Evolutionary conservation across 257 asterid species (phyloP).

Genomic region (Eustoma russellianum): DNA sequence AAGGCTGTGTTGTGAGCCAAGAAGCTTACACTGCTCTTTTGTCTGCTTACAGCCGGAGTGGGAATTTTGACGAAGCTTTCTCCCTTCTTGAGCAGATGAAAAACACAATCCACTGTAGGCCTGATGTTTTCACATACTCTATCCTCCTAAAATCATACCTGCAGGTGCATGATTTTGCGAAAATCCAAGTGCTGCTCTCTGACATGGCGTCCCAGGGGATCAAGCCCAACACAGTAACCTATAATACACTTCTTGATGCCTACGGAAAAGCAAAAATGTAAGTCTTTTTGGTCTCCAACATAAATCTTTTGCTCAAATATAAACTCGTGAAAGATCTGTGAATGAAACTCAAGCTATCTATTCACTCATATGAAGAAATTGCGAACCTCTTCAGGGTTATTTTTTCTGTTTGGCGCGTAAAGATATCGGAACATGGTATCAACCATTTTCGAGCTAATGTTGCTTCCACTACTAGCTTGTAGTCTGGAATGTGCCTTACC

Average conservation of each 20-base stretch:
- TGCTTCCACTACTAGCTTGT: neutral
- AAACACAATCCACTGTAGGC: constrained; percentile 41
- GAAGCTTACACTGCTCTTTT: constrained; percentile 91
- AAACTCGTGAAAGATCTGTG: neutral
- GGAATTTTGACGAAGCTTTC: constrained; percentile 53
- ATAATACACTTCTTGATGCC: constrained; percentile 86
- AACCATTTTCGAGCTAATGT: neutral
- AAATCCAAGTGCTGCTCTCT: constrained; percentile 44
- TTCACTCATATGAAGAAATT: neutral
- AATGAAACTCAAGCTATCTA: neutral
- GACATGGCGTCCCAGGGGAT: constrained; percentile 68
- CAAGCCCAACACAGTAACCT: constrained; percentile 71
- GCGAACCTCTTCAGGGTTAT: neutral
- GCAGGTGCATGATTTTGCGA: constrained; percentile 48
- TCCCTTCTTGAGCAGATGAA: constrained; percentile 79
- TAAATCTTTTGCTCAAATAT: constrained; percentile 4
- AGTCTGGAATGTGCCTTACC: neutral
- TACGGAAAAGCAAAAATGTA: constrained; percentile 89
- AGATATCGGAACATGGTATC: neutral
- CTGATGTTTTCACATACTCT: constrained; percentile 82
- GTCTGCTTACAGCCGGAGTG: constrained; percentile 92
- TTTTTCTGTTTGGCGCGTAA: neutral
- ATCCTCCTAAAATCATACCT: constrained; percentile 77
- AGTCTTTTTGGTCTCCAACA: constrained; percentile 11
- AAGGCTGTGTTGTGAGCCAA: constrained; percentile 63